A percentile compares a stretch with the other conserved stretches of the same genome.
phyloP scores from a whole-genome alignment of 2,329 filamentous ascomycete genomes.

The Fusarium sp. region DNA sequence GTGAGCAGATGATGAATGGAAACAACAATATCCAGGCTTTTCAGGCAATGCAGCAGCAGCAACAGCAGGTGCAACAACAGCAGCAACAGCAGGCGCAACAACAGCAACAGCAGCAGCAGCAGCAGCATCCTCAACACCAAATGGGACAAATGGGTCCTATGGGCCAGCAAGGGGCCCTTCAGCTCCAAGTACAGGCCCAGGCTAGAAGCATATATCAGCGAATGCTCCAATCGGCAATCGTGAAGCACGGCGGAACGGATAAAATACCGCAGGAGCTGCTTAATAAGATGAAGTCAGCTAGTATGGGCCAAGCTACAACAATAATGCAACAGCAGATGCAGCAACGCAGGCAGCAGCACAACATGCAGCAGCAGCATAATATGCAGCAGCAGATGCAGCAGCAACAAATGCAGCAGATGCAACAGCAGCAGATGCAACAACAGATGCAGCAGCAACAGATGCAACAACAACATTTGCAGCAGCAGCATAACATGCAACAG shows the following conservation, averaged over 20 bases:
- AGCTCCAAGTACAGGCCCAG: slow-evolving; percentile 50
- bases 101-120: slow-evolving; percentile 48
- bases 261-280: slow-evolving; percentile 60
- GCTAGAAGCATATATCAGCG: slow-evolving; percentile 54
- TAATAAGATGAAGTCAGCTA: slow-evolving; percentile 58
- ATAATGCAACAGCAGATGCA: slow-evolving; percentile 48
- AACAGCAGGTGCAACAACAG: slow-evolving; percentile 48
- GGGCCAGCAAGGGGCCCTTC: slow-evolving; percentile 37
- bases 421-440: slow-evolving; percentile 44
- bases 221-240: slow-evolving; percentile 49
- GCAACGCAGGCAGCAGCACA: slow-evolving; percentile 39
- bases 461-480: slow-evolving; percentile 38
- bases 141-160: slow-evolving; percentile 48
- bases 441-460: slow-evolving; percentile 47
- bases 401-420: slow-evolving; percentile 49
- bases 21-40: slow-evolving; percentile 55
- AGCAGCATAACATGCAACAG: slow-evolving; percentile 46
- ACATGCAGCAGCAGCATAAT: slow-evolving; percentile 49
- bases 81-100: slow-evolving; percentile 49
- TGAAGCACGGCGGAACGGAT: slow-evolving; percentile 55
- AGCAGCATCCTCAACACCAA: slow-evolving; percentile 47
- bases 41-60: slow-evolving; percentile 54
- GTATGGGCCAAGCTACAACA: slow-evolving; percentile 53
- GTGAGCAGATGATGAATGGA: slow-evolving; percentile 55
- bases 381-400: slow-evolving; percentile 41